phyloP scores from a whole-genome alignment of 192 early-diverging fungal species.

The Coemansia javaensis region DNA sequence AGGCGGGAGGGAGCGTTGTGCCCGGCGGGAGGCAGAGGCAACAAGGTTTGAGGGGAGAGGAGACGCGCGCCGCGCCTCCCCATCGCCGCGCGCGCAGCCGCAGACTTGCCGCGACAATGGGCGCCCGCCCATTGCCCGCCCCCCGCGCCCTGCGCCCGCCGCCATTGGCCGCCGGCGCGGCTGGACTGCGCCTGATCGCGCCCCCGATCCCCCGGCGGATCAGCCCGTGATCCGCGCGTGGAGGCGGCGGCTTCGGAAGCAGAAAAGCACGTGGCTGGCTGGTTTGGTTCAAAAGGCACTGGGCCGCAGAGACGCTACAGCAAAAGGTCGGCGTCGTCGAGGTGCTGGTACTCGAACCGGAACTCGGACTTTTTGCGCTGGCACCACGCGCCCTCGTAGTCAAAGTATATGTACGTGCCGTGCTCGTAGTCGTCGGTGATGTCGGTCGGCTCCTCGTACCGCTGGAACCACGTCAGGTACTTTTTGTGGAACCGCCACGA shows the following conservation, averaged over 20 bases:
- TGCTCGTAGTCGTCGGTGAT: slow-evolving; percentile 97
- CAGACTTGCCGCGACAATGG: too few species aligned
- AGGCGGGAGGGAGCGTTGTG: too few species aligned
- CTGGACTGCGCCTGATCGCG: background rate
- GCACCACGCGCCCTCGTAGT: slow-evolving; percentile 95
- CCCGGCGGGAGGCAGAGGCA: too few species aligned
- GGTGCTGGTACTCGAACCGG: slow-evolving; percentile 84
- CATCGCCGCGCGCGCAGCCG: too few species aligned
- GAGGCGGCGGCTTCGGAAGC: background rate
- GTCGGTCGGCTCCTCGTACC: slow-evolving; percentile 91
- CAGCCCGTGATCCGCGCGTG: background rate
- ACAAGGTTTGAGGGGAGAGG: too few species aligned
- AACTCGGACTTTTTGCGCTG: slow-evolving; percentile 97
- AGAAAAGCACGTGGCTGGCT: too few species aligned
- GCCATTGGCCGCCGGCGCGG: slow-evolving; percentile 5
- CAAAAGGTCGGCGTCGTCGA: slow-evolving; percentile 77
- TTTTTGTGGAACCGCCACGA: slow-evolving; percentile 99
- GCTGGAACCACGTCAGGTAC: slow-evolving; percentile 98
- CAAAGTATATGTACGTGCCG: slow-evolving; percentile 98
- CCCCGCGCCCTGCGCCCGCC: too few species aligned
- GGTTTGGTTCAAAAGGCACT: too few species aligned
- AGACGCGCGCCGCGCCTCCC: too few species aligned
- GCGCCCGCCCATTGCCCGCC: too few species aligned
- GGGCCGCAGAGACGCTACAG: too few species aligned
- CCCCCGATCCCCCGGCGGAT: background rate